Percentiles rank a stretch among this genome's conserved stretches.
These are phyloP conservation scores for Aspergillus hortae DNA, from an alignment of 2,329 filamentous ascomycete species.

Conservation along the genomic window DNA sequence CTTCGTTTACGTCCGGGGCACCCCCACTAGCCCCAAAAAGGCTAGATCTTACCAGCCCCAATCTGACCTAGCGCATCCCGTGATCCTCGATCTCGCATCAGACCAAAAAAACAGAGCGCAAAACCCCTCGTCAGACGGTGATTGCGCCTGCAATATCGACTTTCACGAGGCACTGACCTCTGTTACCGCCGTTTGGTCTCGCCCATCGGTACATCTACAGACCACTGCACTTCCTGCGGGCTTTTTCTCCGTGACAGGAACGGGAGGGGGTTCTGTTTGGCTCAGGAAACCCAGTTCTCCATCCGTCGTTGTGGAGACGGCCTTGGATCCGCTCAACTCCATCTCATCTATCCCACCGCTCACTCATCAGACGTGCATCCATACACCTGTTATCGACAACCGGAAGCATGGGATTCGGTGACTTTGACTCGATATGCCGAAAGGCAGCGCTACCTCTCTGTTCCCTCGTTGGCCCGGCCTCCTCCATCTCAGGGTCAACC, in stretches of 20 bases:
- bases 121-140: constrained; percentile 5
- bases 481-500: constrained; percentile 62
- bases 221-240: not conserved
- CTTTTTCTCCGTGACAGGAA: not conserved
- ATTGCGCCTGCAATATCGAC: not conserved
- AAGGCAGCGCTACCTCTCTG: constrained; percentile 85
- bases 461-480: constrained; percentile 68
- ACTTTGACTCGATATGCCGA: constrained; percentile 82
- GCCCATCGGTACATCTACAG: not conserved
- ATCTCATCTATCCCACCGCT: constrained; percentile 17
- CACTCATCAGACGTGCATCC: constrained; percentile 44
- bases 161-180: not conserved
- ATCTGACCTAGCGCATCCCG: constrained; percentile 21
- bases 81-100: constrained; percentile 21
- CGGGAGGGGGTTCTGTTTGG: constrained; percentile 6
- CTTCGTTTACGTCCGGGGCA: constrained; percentile 4
- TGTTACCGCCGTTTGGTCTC: not conserved
- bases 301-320: constrained; percentile 33
- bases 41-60: constrained; percentile 9
- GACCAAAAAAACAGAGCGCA: constrained; percentile 1
- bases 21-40: constrained; percentile 18
- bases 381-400: not conserved
- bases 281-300: constrained; percentile 17
- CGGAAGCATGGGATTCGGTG: constrained; percentile 69
- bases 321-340: constrained; percentile 16